These are phyloP conservation scores for Suhomyces canberraensis DNA, from an alignment of 805 yeast genomes.

Conservation along the genomic window DNA sequence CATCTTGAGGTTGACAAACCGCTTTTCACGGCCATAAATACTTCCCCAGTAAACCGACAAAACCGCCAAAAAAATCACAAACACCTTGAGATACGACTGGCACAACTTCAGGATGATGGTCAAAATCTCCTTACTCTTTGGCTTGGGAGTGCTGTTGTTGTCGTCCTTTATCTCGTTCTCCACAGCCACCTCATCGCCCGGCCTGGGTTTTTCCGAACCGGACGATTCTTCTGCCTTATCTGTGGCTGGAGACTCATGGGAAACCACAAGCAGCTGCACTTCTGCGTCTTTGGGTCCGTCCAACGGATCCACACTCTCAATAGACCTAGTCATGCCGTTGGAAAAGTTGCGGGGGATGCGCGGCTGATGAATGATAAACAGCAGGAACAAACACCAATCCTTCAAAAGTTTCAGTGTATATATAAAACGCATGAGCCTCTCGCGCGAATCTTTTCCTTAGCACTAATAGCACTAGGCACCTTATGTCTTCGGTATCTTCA, in stretches of 20 bases:
- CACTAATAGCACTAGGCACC: too few species aligned
- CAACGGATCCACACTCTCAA: background rate
- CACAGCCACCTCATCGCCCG: background rate
- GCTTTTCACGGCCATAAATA: conserved; percentile 24
- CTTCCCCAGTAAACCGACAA: conserved; percentile 44
- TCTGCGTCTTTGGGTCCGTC: background rate
- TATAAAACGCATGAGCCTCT: too few species aligned
- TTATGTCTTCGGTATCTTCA: background rate
- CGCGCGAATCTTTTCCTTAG: too few species aligned
- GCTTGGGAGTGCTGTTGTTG: too few species aligned
- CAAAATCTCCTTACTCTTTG: background rate
- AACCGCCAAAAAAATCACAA: conserved; percentile 24
- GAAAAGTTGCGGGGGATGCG: too few species aligned
- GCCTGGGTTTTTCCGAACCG: too few species aligned
- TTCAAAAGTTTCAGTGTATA: too few species aligned
- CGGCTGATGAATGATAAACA: too few species aligned
- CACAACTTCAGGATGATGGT: conserved; percentile 9
- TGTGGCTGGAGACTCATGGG: background rate
- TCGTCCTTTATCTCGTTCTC: background rate
- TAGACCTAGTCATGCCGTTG: background rate
- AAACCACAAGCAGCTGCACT: background rate
- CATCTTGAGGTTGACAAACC: conserved; percentile 32
- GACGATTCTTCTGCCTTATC: background rate
- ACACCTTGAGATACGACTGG: conserved; percentile 17
- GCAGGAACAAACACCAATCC: too few species aligned